Evolutionary conservation across 2,329 filamentous ascomycete genomes (phyloP), one percentile per base, ranked within the genome.

Genomic region (Monosporascus sp.): DNA sequence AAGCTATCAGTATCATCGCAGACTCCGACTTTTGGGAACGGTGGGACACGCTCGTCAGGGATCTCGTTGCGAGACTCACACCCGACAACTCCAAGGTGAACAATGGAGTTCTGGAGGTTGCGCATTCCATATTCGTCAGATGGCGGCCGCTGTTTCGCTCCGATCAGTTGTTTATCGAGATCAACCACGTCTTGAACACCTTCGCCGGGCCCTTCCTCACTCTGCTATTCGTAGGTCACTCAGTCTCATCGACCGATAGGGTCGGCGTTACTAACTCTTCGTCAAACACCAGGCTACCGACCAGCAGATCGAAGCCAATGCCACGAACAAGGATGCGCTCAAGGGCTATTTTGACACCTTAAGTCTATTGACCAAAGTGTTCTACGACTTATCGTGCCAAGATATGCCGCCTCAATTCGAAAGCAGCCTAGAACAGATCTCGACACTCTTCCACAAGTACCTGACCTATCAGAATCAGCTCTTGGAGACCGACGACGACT

Each of bases 321-420:
- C 86, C 65, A 78, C 82, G 70, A 88, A 97, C 69, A 88, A 89
- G 64, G 82, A 81, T 5, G 82, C 79, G 17, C 79, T 99, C 45
- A 85, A 86, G 65, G 83, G 84, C 61, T 89, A 91, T 69, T 92
- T 96, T 63, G 85, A 89, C 59, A 91, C 91, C 3, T 79, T 99
- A 58, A 92, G 93, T 69, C 79, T 97, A 50, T 84, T 96, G 62
- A 79, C 97, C 62, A 96, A 96, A 76, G 85, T 99, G 48, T 85
- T 97, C 68, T 94, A 94, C 74, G 95, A 99, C 71, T 84, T 99
- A 50, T 97, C 92, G n/a, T 96, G 87, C 68, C 95, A 99, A 69
- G 94, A 99, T 70, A 81, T 99, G 63, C 91, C 94, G 17, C 92
- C 93, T 2, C 86, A 94, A 62, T 96, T 99, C 69, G 94, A 99